Base-by-base conservation (phyloP, 768 basidiomycete species). In the Pulveroboletus frians region DNA sequence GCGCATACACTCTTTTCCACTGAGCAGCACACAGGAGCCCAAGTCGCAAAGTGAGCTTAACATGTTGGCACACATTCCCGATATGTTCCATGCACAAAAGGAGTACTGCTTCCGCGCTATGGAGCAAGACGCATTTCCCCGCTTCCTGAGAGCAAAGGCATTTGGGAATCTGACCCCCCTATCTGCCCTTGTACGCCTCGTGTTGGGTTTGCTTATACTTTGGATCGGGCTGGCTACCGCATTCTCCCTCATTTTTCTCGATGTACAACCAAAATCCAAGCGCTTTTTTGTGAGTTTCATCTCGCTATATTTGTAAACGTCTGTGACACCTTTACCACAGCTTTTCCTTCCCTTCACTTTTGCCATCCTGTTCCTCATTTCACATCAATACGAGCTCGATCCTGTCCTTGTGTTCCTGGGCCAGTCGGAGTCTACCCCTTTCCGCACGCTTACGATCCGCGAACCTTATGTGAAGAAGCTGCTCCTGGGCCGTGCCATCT, bases 11-110 rank as follows among this genome's bases (percentile, higher is more conserved):
- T 77, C 79, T 21, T 98, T 99, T 75, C 92, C 93, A 3, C 75
- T 92, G 47, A 88, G 76, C 60, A 83, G 83, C 59, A 70, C 76
- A 2, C 78, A 83, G 37, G 84, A 92, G 49, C 91, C 90, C 3
- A 80, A 76, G 63, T 73, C 82, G 5, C 76, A 78, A 61, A 65
- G 63, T 51, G 92, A 93, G 68, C 68, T 83, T 36, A 79, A 75
- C 37, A 69, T 88, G 55, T 79, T 95, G 76, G 95, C 94, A 0
- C 85, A 92, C 54, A 80, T 92, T 40, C 96, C 96, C 13, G 96
- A 99, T 66, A 87, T 98, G 74, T 98, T 96, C 75, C 92, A 98
- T 65, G 74, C 84, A 0, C 95, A 98, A 73, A 97, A 98, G 73
- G 92, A 96, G 63, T 96, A 95, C 63, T 91, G 92, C 64, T 95